Base-by-base conservation (phyloP, 352 stramenopile species). In the Saprolegnia parasitica region DNA sequence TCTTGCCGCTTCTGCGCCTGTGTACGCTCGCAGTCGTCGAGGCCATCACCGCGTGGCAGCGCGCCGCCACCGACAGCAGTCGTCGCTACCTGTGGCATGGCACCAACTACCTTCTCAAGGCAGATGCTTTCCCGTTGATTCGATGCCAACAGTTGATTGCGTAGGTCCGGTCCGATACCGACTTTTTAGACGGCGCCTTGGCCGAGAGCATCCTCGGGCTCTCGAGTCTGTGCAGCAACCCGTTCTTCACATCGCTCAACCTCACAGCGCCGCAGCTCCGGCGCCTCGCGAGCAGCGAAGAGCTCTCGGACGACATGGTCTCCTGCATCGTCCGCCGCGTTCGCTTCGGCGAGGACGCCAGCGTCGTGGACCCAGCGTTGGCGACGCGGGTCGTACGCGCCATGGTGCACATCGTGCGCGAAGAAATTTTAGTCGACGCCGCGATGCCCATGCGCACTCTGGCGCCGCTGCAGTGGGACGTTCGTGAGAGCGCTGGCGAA, bases 101-200 rank as follows among this genome's bases (percentile, higher is more conserved):
- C 32, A 26, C 46, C 29, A 70, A 52, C 23, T 70, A 70, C 61
- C 23, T 70, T 20, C 63, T 46, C 3, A 70, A 70, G 47, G 63
- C 62, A 26, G 4, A n/a, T n/a, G 24, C 9, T 37, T 10, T 46
- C 11, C n/a, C n/a, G 13, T 65, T 46, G 20, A 60, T 23, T 65
- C 26, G 18, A 56, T n/a, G 40, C 32, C 4, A 3, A 56, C 21
- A 18, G 26, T 52, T 52, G 46, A 52, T n/a, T 8, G 11, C 42
- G 42, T 49, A 70, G 63, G 32, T 70, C 32, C 23, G 20, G 35
- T 24, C 42, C 39, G 63, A 70, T 21, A 61, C 63, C n/a, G 32
- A 61, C 54, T n/a, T 70, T n/a, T 50, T 70, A 23, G 63, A 70
- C 39, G 0, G 5, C 6, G n/a, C 32, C 23, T 49, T 70, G 39